A percentile compares a stretch with the other conserved stretches of the same genome.
These are phyloP conservation scores for Podospora pseudocomata DNA, from an alignment of 495 filamentous ascomycete species.

Conservation along the genomic window DNA sequence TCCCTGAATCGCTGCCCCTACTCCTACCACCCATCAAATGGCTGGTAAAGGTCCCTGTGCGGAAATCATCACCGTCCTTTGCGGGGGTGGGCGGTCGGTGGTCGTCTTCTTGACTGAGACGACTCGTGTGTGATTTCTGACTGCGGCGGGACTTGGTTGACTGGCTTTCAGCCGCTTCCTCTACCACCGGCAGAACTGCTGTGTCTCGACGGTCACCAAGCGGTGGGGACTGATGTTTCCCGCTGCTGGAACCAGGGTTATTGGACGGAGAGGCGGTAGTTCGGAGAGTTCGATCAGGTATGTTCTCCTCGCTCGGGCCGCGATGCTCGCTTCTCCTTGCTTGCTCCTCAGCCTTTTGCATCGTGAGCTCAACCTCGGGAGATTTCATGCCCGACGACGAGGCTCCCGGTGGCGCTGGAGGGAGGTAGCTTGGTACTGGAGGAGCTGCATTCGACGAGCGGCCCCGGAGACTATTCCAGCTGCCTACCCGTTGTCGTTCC, in stretches of 20 bases:
- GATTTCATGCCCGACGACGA: slow-evolving; percentile 44
- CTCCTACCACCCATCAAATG: slow-evolving; percentile 10
- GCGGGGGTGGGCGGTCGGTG: slow-evolving; percentile 41
- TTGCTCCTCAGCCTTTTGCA: slow-evolving; percentile 36
- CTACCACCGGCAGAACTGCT: slow-evolving; percentile 82
- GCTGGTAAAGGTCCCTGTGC: not conserved
- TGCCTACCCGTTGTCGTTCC: slow-evolving; percentile 33
- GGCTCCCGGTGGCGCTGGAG: slow-evolving; percentile 44
- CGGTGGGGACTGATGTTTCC: slow-evolving; percentile 25
- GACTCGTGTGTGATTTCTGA: slow-evolving; percentile 31
- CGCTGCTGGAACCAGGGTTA: slow-evolving; percentile 44
- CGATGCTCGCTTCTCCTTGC: slow-evolving; percentile 33
- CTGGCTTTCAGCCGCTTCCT: slow-evolving; percentile 79
- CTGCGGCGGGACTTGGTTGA: slow-evolving; percentile 56
- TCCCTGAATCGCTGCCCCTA: slow-evolving; percentile 27
- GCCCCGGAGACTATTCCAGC: slow-evolving; percentile 21
- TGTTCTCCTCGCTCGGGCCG: slow-evolving; percentile 48
- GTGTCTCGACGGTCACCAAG: slow-evolving; percentile 51
- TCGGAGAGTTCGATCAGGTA: slow-evolving; percentile 44
- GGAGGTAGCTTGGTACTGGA: slow-evolving; percentile 42
- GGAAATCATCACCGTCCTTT: slow-evolving; percentile 36
- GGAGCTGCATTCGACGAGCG: slow-evolving; percentile 32
- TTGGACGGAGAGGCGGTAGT: slow-evolving; percentile 46
- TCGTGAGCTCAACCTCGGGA: slow-evolving; percentile 33
- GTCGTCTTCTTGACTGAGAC: slow-evolving; percentile 44